Base-by-base conservation (phyloP, 352 stramenopile species). In the Phytophthora aleatoria region DNA sequence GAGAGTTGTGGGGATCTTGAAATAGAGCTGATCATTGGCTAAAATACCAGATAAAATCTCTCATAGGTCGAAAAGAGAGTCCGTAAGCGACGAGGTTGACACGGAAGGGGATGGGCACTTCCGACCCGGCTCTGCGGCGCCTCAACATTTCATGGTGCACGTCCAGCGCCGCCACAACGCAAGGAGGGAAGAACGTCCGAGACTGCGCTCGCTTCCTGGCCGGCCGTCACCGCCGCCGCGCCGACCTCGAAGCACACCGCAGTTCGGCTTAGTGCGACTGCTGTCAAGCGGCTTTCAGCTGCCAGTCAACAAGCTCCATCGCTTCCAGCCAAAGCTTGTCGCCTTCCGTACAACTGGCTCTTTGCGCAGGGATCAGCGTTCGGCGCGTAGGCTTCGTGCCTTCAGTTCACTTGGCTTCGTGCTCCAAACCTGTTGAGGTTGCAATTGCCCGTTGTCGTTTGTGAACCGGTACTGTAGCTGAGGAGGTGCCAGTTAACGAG, bases 181-280 rank as follows among this genome's bases (percentile, higher is more conserved):
- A 67, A 67, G 24, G 35, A 57, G 38, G 27, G 47, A 64, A 58
- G 39, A 59, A 64, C 52, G 38, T 50, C 11, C 30, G 45, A 64
- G 47, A 15, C 20, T 43, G 28, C 42, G 9, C 24, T 8, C n/a
- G 24, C 41, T 54, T 56, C 28, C 15, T 54, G 26, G 48, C 41
- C 44, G 59, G 47, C 30, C 30, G 38, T 47, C 47, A 31, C 33
- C 38, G 45, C 26, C 28, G 24, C 26, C 28, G 13, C 15, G 50
- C 50, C 35, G 35, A 57, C 31, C 38, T 52, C 53, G 12, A 50
- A 26, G 51, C 27, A 27, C 51, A 50, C 45, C 16, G 51, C n/a
- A 59, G 51, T 50, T 59, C 38, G 41, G 15, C 52, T 39, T 20
- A 15, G 52, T 16, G 15, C 28, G 9, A 38, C 28, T 36, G 53